Conservation (phyloP, 257 asterid genomes). For the Phtheirospermum japonicum region DNA sequence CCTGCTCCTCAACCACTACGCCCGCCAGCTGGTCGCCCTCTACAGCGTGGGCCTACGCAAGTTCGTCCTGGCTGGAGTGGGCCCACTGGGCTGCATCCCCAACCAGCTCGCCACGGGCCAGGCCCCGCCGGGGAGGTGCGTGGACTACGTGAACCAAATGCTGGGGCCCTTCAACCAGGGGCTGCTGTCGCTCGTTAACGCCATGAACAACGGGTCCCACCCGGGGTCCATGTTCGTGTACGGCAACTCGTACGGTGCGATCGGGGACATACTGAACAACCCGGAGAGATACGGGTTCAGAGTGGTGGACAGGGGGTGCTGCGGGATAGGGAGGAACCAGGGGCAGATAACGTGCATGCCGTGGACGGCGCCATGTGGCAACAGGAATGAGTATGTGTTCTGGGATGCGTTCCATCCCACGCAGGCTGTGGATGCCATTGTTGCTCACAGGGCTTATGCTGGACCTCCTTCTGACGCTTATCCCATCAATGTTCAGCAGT, state of each 20-base stretch:
- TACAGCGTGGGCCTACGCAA: constrained; percentile 73
- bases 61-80: constrained; percentile 61
- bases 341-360: constrained; percentile 80
- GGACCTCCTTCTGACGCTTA: constrained; percentile 59
- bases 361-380: constrained; percentile 48
- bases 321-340: constrained; percentile 77
- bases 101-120: constrained; percentile 69
- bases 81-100: constrained; percentile 93
- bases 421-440: constrained; percentile 56
- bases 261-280: constrained; percentile 68
- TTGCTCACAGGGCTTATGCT: constrained; percentile 66
- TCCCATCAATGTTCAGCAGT: constrained; percentile 72
- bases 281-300: constrained; percentile 52
- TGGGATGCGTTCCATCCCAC: constrained; percentile 97
- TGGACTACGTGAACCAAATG: constrained; percentile 76
- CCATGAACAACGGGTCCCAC: constrained; percentile 64
- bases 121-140: constrained; percentile 69
- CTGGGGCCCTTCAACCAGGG: constrained; percentile 71
- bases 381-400: constrained; percentile 59
- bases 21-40: constrained; percentile 69
- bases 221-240: constrained; percentile 74
- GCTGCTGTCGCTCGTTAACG: constrained; percentile 44
- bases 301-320: constrained; percentile 67
- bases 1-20: constrained; percentile 69
- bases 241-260: constrained; percentile 55